Evolutionary conservation across 768 basidiomycete species (phyloP).

Genomic region (Zangia roseola): DNA sequence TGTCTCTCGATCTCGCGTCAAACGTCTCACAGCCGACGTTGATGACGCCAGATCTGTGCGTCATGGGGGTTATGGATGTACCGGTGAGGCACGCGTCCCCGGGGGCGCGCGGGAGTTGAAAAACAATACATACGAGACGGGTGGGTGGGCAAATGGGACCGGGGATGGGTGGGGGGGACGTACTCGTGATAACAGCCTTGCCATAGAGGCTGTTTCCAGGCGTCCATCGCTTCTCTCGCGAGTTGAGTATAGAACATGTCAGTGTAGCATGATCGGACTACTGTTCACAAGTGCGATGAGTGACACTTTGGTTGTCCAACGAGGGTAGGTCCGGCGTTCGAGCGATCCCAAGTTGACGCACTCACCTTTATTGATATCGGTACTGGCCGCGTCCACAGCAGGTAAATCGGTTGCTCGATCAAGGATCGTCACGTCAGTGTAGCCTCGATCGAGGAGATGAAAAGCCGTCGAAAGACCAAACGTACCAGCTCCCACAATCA

Average conservation of each 20-base stretch:
- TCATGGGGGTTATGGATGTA: not conserved
- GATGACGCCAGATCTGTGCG: slow-evolving; percentile 26
- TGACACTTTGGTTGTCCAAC: not conserved
- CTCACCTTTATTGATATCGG: slow-evolving; percentile 45
- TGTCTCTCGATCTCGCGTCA: slow-evolving; percentile 53
- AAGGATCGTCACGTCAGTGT: slow-evolving; percentile 67
- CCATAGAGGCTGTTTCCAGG: slow-evolving; percentile 75
- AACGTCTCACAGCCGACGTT: slow-evolving; percentile 37
- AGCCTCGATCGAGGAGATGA: slow-evolving; percentile 71
- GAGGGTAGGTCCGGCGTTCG: too few species aligned
- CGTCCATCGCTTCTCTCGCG: slow-evolving; percentile 70
- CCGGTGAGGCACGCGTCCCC: not conserved
- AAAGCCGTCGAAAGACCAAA: slow-evolving; percentile 88
- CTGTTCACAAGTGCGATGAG: slow-evolving; percentile 34
- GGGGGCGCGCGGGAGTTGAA: too few species aligned
- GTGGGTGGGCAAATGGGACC: too few species aligned
- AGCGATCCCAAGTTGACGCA: not conserved
- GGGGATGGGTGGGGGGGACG: not conserved
- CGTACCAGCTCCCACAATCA: slow-evolving; percentile 80
- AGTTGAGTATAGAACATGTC: slow-evolving; percentile 69
- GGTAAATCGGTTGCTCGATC: slow-evolving; percentile 71
- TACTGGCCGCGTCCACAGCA: slow-evolving; percentile 78
- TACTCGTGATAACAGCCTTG: slow-evolving; percentile 82
- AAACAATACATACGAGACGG: too few species aligned
- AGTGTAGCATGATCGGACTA: slow-evolving; percentile 72